Base-by-base conservation (phyloP, 169 alveolate genomes). In the Neospora caninum region DNA sequence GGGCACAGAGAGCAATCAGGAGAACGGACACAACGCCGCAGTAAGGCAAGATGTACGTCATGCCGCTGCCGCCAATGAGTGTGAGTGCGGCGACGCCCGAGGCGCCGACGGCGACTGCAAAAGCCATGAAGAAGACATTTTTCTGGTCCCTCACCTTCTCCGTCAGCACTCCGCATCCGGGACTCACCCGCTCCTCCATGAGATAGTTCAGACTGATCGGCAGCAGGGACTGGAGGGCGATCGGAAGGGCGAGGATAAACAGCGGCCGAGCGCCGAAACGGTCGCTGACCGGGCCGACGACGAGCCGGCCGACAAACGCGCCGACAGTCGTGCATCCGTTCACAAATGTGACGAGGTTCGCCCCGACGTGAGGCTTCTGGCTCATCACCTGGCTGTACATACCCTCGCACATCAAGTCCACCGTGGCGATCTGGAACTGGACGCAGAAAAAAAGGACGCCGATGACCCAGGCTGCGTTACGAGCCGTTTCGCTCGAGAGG, bases 201-300 rank as follows among this genome's bases (percentile, higher is more conserved):
- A 94, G 53, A 53, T 34, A 94, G 92, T 84, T 84, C 84, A 31
- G 31, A 25, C 49, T 22, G 38, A 83, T 36, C n/a, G 94, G 96
- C 10, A 89, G 41, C 39, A 88, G 69, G 45, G 86, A n/a, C 91
- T 94, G 96, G 36, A 78, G 86, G 45, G 91, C 92, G 73, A 94
- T 38, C 29, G 96, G 96, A 27, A 94, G 92, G 29, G 84, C 49
- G 73, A 94, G 73, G 54, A 31, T 45, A 22, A 91, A 54, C 25
- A 91, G 58, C 25, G 86, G 88, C 29, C 34, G 41, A 27, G 94
- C 88, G 22, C 96, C 96, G n/a, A 80, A 64, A 0, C 34, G 34
- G 88, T 94, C 96, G n/a, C 88, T 67, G 41, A 94, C 67, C 27
- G 96, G 94, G 41, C 96, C 96, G 27, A 82, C 93, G 18, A 80